Conservation (phyloP, 768 basidiomycete species). For the Suillus brevipes region DNA sequence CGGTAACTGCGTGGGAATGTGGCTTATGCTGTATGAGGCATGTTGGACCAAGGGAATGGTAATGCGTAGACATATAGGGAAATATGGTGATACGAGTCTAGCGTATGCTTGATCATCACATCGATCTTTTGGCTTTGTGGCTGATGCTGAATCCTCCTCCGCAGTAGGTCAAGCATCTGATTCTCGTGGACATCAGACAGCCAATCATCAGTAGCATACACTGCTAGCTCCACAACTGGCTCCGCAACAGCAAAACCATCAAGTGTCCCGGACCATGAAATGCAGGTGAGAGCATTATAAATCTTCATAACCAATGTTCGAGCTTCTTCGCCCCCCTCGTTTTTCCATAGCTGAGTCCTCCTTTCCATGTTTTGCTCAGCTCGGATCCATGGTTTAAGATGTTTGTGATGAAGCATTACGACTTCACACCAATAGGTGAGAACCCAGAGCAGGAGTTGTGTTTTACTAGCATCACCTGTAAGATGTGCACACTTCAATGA, state of each 20-base stretch:
- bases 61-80: too few relatives aligned
- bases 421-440: neutral
- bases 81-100: too few relatives aligned
- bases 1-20: too few relatives aligned
- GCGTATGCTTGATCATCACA: too few relatives aligned
- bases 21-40: too few relatives aligned
- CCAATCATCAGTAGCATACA: neutral
- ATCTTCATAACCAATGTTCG: neutral
- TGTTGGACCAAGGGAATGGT: too few relatives aligned
- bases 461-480: neutral
- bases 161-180: constrained; percentile 6
- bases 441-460: neutral
- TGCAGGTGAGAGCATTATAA: neutral
- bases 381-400: neutral
- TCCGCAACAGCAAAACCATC: neutral
- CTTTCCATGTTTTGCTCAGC: neutral
- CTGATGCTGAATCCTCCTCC: neutral
- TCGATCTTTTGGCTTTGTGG: neutral
- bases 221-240: neutral
- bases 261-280: neutral
- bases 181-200: neutral
- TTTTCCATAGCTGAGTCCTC: neutral
- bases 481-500: neutral
- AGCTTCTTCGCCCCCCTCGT: neutral
- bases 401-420: neutral